These are phyloP conservation scores for Sclerotinia spermophila DNA, from an alignment of 2,329 filamentous ascomycete genomes.

Conservation along the genomic window DNA sequence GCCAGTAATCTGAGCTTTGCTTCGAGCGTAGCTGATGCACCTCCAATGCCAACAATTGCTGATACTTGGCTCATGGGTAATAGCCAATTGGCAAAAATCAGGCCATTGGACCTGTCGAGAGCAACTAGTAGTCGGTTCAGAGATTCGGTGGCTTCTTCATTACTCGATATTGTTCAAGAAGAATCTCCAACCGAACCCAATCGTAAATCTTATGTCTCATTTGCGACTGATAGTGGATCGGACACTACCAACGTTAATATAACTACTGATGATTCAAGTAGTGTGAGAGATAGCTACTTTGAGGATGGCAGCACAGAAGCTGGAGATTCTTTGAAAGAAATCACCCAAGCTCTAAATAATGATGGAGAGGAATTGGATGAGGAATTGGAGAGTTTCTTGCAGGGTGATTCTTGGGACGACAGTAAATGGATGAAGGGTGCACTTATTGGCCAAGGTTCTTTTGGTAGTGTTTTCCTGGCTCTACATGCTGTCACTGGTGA, in stretches of 20 bases:
- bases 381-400: conserved; percentile 83
- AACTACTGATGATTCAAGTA: conserved; percentile 72
- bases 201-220: conserved; percentile 91
- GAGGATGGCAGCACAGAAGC: conserved; percentile 70
- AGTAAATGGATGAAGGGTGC: conserved; percentile 99
- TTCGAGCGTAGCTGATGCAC: conserved; percentile 87
- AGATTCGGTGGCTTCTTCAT: conserved; percentile 84
- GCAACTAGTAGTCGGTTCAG: conserved; percentile 56
- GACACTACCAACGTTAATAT: conserved; percentile 68
- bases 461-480: conserved; percentile 92
- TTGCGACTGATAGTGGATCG: conserved; percentile 58
- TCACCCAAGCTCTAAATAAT: conserved; percentile 80
- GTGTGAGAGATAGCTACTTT: conserved; percentile 73
- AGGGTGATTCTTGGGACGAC: conserved; percentile 91
- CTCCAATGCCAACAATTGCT: conserved; percentile 91
- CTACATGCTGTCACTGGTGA: conserved; percentile 95
- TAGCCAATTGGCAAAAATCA: conserved; percentile 50
- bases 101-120: conserved; percentile 43
- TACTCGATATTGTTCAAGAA: conserved; percentile 86
- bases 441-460: conserved; percentile 93
- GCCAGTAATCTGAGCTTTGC: conserved; percentile 91
- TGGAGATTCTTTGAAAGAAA: conserved; percentile 73
- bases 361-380: conserved; percentile 91
- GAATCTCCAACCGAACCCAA: conserved; percentile 81
- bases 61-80: conserved; percentile 79